Conservation (phyloP, 2,329 filamentous ascomycete genomes). For the Shiraia bambusicola region DNA sequence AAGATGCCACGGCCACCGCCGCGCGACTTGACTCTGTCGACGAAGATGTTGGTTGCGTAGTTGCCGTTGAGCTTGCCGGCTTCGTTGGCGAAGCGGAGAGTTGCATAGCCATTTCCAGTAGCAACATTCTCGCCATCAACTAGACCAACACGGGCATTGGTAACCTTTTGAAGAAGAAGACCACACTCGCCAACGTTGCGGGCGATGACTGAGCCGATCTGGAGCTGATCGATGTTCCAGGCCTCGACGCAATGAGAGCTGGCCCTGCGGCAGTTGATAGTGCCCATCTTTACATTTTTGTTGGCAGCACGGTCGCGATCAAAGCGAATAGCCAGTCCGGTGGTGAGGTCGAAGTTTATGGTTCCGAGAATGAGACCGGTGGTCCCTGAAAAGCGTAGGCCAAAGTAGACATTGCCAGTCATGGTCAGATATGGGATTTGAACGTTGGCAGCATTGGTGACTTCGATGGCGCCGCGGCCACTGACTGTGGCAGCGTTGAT, state of each 20-base stretch:
- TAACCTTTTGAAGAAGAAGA: constrained; percentile 57
- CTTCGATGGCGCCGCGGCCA: constrained; percentile 58
- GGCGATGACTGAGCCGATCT: constrained; percentile 56
- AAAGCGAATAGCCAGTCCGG: constrained; percentile 59
- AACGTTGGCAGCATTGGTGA: constrained; percentile 51
- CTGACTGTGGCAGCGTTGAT: constrained; percentile 50
- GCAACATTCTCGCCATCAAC: constrained; percentile 60
- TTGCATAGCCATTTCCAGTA: constrained; percentile 56
- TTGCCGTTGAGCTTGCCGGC: constrained; percentile 54
- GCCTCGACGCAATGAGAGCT: constrained; percentile 60
- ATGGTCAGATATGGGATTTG: constrained; percentile 59
- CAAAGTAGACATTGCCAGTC: constrained; percentile 61
- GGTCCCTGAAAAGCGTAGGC: constrained; percentile 57
- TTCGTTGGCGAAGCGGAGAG: constrained; percentile 59
- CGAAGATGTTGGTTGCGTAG: constrained; percentile 56
- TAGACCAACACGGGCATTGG: constrained; percentile 55
- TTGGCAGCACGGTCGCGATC: constrained; percentile 57
- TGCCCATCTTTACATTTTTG: constrained; percentile 57
- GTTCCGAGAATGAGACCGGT: constrained; percentile 52
- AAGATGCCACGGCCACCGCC: constrained; percentile 61
- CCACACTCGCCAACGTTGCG: constrained; percentile 58
- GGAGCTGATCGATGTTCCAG: constrained; percentile 60
- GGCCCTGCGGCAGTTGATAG: constrained; percentile 55
- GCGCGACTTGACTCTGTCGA: constrained; percentile 57
- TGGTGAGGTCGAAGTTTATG: constrained; percentile 58